Base-by-base conservation (phyloP, 2,329 filamentous ascomycete species). In the Penicillium sp. region DNA sequence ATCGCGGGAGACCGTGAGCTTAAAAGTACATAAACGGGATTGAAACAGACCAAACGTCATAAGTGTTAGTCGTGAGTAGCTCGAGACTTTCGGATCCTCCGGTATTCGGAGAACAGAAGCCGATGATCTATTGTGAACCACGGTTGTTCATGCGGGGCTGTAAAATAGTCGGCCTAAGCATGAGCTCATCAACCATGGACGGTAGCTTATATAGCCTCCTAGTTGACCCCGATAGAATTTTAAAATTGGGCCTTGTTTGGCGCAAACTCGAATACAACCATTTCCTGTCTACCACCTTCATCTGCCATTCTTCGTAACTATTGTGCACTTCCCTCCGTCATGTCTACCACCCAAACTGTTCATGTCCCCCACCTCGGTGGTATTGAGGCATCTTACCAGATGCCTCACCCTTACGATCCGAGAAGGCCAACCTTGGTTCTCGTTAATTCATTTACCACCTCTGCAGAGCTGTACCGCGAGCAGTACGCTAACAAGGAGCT, bases 381-480 rank as follows among this genome's bases (percentile, higher is more conserved):
- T 29, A 47, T 47, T 34, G 45, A 47, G 26, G 45, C 45, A 13
- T 41, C 34, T 21, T 81, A 80, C 61, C 72, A 76, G 47, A 74
- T 77, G 62, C 67, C 75, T 51, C 69, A 70, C 9, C 70, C 78
- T 51, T 69, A 66, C 36, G 80, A 85, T 68, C 62, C 76, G 3
- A 65, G 68, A 29, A 81, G 81, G 61, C 79, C 79, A 4, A 82
- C 79, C 1, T 65, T 79, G 18, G 69, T 81, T 6, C 68, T 81
- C 7, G 69, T 82, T 52, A 80, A 82, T 59, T 76, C 74, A 28
- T 80, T 82, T 66, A 76, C 72, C 36, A 81, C 76, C 21, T 71
- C 74, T 0, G 70, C 73, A 1, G 72, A 77, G 3, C 70, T 81
- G 0, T 79, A 75, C 63, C 54, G 59, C 1, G 48, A 62, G 12